Conservation (phyloP, 208 protist genomes). For the Trypanosoma theileri region DNA sequence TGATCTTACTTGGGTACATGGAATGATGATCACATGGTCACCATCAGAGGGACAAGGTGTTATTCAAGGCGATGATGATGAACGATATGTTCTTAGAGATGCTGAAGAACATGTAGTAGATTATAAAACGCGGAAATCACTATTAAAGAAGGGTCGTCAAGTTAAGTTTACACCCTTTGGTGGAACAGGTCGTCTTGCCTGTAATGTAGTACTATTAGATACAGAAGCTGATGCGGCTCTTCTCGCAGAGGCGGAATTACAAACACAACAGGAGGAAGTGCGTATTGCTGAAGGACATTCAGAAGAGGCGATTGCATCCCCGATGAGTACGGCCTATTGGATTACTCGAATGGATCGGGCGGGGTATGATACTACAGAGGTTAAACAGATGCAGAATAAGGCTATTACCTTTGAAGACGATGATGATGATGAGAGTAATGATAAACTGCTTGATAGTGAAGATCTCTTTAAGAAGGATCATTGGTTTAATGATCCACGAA, state of each 20-base stretch:
- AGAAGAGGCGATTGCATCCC: conserved; percentile 81
- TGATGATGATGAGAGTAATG: conserved; percentile 46
- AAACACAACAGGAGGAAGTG: conserved; percentile 35
- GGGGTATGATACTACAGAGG: conserved; percentile 83
- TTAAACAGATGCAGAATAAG: conserved; percentile 70
- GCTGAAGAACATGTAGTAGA: conserved; percentile 66
- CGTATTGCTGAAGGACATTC: conserved; percentile 65
- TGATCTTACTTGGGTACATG: conserved; percentile 52
- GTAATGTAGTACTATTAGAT: conserved; percentile 66
- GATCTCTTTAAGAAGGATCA: conserved; percentile 88
- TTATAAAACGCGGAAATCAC: conserved; percentile 41
- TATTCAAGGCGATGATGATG: conserved; percentile 66
- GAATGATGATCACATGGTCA: conserved; percentile 76
- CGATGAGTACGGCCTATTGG: conserved; percentile 88
- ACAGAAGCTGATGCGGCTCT: conserved; percentile 56
- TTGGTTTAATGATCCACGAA: conserved; percentile 86
- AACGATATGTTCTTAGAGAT: conserved; percentile 83
- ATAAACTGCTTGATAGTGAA: conserved; percentile 77
- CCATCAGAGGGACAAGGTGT: conserved; percentile 77
- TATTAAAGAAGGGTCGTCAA: conserved; percentile 61
- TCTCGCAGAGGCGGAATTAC: conserved; percentile 53
- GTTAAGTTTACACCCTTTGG: conserved; percentile 80
- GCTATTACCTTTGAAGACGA: conserved; percentile 66
- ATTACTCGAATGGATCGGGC: conserved; percentile 79
- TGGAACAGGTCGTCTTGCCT: conserved; percentile 57